Conservation (phyloP, 192 early-diverging fungal species). For the Jimgerdemannia lactiflua region DNA sequence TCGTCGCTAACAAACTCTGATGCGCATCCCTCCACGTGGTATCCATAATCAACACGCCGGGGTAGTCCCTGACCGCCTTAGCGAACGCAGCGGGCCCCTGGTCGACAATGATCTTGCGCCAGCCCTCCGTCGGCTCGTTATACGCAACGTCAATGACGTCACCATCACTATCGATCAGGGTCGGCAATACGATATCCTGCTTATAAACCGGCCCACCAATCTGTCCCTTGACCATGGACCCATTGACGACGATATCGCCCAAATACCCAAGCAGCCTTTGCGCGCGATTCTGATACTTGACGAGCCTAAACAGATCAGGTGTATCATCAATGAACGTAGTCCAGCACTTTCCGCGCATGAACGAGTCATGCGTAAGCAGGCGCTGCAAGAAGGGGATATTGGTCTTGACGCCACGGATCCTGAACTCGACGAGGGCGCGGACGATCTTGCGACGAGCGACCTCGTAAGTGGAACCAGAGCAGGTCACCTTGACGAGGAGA, state of each 20-base stretch:
- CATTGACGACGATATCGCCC: conserved; percentile 91
- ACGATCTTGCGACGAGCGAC: conserved; percentile 88
- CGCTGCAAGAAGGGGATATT: conserved; percentile 94
- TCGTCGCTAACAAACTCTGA: conserved; percentile 93
- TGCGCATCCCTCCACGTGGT: conserved; percentile 98
- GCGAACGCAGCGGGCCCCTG: conserved; percentile 91
- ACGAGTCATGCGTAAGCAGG: conserved; percentile 78
- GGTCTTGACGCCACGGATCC: conserved; percentile 95
- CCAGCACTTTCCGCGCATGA: conserved; percentile 85
- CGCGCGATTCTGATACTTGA: conserved; percentile 78
- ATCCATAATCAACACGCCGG: conserved; percentile 90
- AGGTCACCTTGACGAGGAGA: conserved; percentile 88
- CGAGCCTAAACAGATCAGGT: conserved; percentile 84
- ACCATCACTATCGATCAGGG: conserved; percentile 44
- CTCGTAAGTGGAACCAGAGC: conserved; percentile 85
- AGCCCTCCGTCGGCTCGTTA: conserved; percentile 62
- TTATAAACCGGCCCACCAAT: conserved; percentile 70
- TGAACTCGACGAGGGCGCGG: conserved; percentile 88
- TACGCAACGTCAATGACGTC: conserved; percentile 43
- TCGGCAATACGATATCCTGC: conserved; percentile 64
- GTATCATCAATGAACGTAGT: conserved; percentile 99
- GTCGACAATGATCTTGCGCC: conserved; percentile 85
- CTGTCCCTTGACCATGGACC: conserved; percentile 88
- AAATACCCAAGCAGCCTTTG: conserved; percentile 87
- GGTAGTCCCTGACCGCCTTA: conserved; percentile 83